A percentile compares a stretch with the other conserved stretches of the same genome.
Conservation (phyloP, 1,284 basidiomycete species). For the Anthracocystis panici-leucophaei region DNA sequence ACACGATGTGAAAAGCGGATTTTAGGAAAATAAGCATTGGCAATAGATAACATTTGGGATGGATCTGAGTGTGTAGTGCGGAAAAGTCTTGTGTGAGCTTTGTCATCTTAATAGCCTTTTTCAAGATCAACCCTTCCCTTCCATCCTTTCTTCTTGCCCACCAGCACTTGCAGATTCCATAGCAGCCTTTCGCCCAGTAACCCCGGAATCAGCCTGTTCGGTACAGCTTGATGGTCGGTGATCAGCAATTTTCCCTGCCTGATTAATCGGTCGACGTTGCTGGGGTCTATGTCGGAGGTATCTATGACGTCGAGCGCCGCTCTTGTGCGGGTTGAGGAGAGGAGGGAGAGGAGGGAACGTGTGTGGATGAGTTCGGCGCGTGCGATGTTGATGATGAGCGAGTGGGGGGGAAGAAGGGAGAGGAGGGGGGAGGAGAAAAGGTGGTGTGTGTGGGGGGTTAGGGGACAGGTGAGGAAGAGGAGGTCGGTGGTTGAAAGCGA, state of each 20-base stretch:
- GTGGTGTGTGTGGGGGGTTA: slow-evolving; percentile 29
- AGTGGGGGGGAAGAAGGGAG: background rate
- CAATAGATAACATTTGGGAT: no score
- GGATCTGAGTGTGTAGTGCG: background rate
- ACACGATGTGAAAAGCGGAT: background rate
- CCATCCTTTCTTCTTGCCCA: background rate
- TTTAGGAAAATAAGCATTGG: background rate
- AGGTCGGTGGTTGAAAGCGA: slow-evolving; percentile 20
- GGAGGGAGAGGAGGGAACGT: slow-evolving; percentile 82
- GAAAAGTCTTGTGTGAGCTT: no score
- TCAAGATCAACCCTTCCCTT: slow-evolving; percentile 20
- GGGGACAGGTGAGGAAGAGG: slow-evolving; percentile 45
- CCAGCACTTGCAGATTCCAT: slow-evolving; percentile 13
- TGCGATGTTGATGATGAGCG: slow-evolving; percentile 52
- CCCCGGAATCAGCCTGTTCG: background rate
- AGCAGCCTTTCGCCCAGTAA: slow-evolving; percentile 20
- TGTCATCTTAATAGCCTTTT: slow-evolving; percentile 28
- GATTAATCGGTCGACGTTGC: background rate
- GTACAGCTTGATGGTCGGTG: slow-evolving; percentile 42
- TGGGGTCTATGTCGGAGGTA: slow-evolving; percentile 71
- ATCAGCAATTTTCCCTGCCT: slow-evolving; percentile 19
- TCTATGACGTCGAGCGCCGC: slow-evolving; percentile 87
- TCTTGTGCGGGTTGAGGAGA: slow-evolving; percentile 81
- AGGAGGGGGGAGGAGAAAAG: slow-evolving; percentile 23
- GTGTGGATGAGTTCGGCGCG: slow-evolving; percentile 79